These are phyloP conservation scores for Leptographium radiaticola DNA, from an alignment of 2,329 filamentous ascomycete species.

Conservation along the genomic window DNA sequence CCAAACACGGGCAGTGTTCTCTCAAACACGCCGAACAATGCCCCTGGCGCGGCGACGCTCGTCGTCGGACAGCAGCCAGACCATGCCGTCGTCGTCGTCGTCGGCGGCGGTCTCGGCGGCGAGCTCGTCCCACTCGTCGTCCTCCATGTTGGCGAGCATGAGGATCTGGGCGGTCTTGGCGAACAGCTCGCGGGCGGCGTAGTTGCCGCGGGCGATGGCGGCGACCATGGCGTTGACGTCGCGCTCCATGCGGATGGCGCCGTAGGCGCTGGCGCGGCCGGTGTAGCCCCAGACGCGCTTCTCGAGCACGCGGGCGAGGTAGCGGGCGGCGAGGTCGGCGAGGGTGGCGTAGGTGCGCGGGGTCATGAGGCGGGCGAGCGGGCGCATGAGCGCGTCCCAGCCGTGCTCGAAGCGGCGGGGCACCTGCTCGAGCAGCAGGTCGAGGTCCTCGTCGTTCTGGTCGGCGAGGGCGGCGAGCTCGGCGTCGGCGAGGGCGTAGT, in stretches of 20 bases:
- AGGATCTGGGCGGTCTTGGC: constrained; percentile 65
- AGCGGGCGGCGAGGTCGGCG: constrained; percentile 57
- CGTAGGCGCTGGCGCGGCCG: constrained; percentile 67
- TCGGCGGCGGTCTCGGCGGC: constrained; percentile 1
- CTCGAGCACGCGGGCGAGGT: constrained; percentile 69
- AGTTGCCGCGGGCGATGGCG: constrained; percentile 56
- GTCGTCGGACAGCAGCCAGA: constrained; percentile 58
- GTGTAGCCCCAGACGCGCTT: constrained; percentile 75
- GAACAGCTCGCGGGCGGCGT: constrained; percentile 67
- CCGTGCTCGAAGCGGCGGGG: constrained; percentile 67
- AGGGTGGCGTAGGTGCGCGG: constrained; percentile 62
- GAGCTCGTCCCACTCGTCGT: constrained; percentile 85
- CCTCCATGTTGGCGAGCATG: constrained; percentile 86
- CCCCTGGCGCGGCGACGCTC: constrained; percentile 61
- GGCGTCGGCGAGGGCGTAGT: constrained; percentile 61
- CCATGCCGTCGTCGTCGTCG: constrained; percentile 45
- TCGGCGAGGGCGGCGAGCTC: constrained; percentile 43
- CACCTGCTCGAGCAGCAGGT: constrained; percentile 51
- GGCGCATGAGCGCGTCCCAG: constrained; percentile 77
- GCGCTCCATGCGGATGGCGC: constrained; percentile 69
- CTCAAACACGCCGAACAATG: constrained; percentile 46
- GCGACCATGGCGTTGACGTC: constrained; percentile 68
- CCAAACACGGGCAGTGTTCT: too few species aligned
- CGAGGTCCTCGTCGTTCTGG: constrained; percentile 33
- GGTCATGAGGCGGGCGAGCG: constrained; percentile 75